Base-by-base conservation (phyloP, 2,329 filamentous ascomycete genomes). In the Colletotrichum tropicale region DNA sequence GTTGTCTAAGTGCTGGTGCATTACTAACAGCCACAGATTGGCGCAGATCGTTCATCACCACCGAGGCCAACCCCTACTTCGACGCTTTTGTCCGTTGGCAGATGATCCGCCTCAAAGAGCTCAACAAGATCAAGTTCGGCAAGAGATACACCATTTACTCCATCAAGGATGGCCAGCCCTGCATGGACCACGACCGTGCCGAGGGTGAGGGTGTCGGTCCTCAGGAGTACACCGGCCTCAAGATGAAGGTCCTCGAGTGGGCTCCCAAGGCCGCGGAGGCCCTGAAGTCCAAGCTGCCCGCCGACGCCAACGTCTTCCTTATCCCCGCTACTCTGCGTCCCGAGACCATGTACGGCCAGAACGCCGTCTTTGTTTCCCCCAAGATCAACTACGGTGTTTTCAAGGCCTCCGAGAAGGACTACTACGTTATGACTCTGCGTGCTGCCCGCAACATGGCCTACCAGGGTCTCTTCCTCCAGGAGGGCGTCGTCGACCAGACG, bases 311-410 rank as follows among this genome's bases (percentile, higher is more conserved):
- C 77, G 93, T 98, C 72, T 98, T 94, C 87, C 94, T 98, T 81
- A 92, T 98, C 15, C 94, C 97, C 15, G 97, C 97, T 18, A 98
- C 97, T 71, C 90, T 99, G 77, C 91, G 97, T 77, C 95, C 97
- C 4, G 97, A 99, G 89, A 99, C 97, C 43, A 98, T 99, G 96
- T 99, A 98, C 83, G 98, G 98, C 55, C 97, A 98, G 86, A 98
- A 93, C 6, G 98, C 95, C 87, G 98, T 96, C 84, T 99, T 98
- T 80, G 95, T 99, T 64, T 95, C 96, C 5, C 96, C 97, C 12
- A 94, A 94, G 82, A 94, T 98, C 81, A 92, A 89, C 60, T 99
- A 99, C 81, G 96, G 96, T 66, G 87, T 99, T 77, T 98, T 95
- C 89, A 94, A 95, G 85, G 91, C 92, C 71, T 91, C 90, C 26